Base-by-base conservation (phyloP, 352 stramenopile genomes). In the Peronosclerospora sorghi region DNA sequence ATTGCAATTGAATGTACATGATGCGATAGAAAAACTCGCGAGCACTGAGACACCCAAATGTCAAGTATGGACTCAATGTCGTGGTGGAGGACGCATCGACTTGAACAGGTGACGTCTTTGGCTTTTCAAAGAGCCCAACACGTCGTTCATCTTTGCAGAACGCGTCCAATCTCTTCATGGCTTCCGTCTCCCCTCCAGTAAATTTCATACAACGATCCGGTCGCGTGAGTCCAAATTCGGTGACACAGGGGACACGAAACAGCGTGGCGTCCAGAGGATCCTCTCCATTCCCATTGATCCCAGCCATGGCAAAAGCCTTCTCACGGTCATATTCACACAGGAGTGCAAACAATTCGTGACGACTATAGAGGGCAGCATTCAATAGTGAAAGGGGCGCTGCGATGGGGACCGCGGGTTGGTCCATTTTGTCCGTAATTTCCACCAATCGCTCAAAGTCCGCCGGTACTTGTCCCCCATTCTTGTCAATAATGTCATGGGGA, bases 51-150 rank as follows among this genome's bases (percentile, higher is more conserved):
- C 89, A 98, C 2, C 94, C 94, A 29, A 94, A 80, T 5, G 60
- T 64, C 8, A 98, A 37, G 62, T 98, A 96, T 20, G 94, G 75
- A 45, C 71, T 94, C n/a, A 98, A 54, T n/a, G 74, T 73, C 4
- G 95, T 98, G 1, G 95, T 98, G 8, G 81, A 95, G 7, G 90
- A 83, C 15, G 66, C 73, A 24, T 74, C 65, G 1, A 93, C 52
- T 1, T 80, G 68, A 8, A 78, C 92, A 0, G 90, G 94, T 8
- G 69, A 85, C 5, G 94, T 98, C 23, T 95, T 93, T 0, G 95
- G 95, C 53, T 99, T 99, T 62, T 97, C 82, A 59, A 98, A 99
- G 1, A 78, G 68, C 17, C 74, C 78, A 4, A 96, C 82, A 26
- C 80, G 94, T 24, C 68, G 56, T 36, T 78, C 59, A 14, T 75